Evolutionary conservation across 2,329 filamentous ascomycete genomes (phyloP), one percentile per base, ranked within the genome.

Genomic region (Cercospora nicotianae): DNA sequence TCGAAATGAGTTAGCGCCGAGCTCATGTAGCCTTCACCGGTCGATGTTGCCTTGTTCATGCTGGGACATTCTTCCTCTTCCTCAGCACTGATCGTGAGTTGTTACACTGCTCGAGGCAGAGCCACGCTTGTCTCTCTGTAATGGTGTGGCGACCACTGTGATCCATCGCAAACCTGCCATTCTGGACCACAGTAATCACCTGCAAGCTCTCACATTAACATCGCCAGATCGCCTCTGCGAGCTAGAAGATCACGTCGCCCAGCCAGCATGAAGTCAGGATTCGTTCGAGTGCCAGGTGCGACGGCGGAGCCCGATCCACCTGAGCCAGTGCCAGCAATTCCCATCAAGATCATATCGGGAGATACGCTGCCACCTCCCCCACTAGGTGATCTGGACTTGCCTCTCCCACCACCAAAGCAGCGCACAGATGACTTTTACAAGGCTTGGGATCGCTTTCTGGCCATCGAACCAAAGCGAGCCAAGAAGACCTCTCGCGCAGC

Each of bases 381-480:
- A 26, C 31, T 23, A 2, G 70, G 64, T 16, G 42, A 63, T 20
- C 45, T 63, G 20, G 68, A 65, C 33, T 9, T 63, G n/a, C 53
- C 66, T 20, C 20, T 33, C 9, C 20, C 55, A 13, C 63, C 69
- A 20, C 31, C 63, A 12, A 62, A 60, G 3, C 73, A 70, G 51
- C 70, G 71, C 3, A 64, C 64, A 26, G 74, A 74, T 62, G 42
- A 65, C n/a, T 74, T 75, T 66, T 76, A 75, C 53, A 69, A 67
- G n/a, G 71, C 75, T 5, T 78, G 77, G 77, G 74, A 76, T 26
- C 74, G 72, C 16, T 78, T 77, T 65, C 72, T 77, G 10, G 68
- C 72, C 1, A 66, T 73, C 42, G 70, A 76, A 63, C 75, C 76
- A 3, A 73, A 73, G 57, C 71, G 75, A 12, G 75, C 74, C 13